Evolutionary conservation across 495 filamentous ascomycete species (phyloP).

Genomic region (Trichoderma reesei): DNA sequence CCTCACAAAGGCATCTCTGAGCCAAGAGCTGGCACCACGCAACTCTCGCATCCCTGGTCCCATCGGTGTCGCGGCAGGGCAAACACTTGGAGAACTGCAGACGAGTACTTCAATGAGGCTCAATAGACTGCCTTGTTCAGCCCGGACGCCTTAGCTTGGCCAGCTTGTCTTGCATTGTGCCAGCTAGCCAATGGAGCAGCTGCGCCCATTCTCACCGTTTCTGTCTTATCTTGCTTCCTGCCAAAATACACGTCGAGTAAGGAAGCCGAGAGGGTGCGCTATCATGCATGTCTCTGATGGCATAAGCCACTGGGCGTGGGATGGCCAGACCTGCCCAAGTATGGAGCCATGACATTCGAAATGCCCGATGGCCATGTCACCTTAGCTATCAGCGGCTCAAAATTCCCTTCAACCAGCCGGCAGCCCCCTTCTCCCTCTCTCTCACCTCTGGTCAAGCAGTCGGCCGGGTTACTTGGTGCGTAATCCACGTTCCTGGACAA

Average conservation of each 20-base stretch:
- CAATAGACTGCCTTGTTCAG: not conserved
- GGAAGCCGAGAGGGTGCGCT: not conserved
- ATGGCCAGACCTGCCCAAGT: not conserved
- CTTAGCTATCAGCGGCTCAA: not conserved
- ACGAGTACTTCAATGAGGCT: not conserved
- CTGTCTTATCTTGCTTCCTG: not conserved
- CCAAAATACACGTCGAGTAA: not conserved
- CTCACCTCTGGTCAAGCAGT: too few species aligned
- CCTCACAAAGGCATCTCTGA: too few species aligned
- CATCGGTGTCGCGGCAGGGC: too few species aligned
- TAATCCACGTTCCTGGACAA: too few species aligned
- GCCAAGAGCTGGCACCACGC: too few species aligned
- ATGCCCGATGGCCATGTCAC: not conserved
- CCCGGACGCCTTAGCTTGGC: not conserved
- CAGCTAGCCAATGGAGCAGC: not conserved
- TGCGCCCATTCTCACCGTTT: not conserved
- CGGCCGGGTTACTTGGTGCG: too few species aligned
- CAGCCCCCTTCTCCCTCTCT: not conserved
- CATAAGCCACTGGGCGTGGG: not conserved
- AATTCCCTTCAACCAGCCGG: not conserved
- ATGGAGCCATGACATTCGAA: not conserved
- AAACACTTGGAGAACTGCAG: too few species aligned
- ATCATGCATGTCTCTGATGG: constrained; percentile 7
- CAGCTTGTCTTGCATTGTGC: not conserved
- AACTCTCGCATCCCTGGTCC: too few species aligned